Conservation (phyloP, 371 early-diverging fungal genomes). For the Haplosporangium sp. region DNA sequence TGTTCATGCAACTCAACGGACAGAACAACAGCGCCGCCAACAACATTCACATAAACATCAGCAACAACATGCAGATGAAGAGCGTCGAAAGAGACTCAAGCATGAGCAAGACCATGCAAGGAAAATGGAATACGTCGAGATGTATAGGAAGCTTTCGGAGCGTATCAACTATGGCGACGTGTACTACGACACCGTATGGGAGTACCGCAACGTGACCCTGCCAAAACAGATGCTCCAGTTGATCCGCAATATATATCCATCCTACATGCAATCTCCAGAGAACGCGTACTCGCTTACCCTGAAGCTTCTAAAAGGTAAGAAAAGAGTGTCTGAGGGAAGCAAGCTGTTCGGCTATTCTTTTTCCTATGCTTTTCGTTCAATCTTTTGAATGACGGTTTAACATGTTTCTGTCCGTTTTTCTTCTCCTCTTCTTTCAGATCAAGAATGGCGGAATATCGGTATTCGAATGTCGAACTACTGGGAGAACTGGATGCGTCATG, state of each 20-base stretch:
- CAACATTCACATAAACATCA: neutral
- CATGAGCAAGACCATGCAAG: neutral
- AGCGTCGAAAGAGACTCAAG: neutral
- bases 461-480: constrained; percentile 31
- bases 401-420: too few species aligned
- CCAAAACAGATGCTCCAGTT: constrained; percentile 29
- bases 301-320: constrained; percentile 25
- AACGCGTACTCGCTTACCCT: constrained; percentile 1
- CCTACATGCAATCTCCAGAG: constrained; percentile 1
- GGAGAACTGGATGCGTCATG: constrained; percentile 39
- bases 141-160: neutral
- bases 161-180: constrained; percentile 28
- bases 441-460: constrained; percentile 35
- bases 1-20: neutral
- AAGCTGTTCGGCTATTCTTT: neutral
- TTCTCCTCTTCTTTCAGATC: constrained; percentile 9
- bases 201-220: constrained; percentile 44
- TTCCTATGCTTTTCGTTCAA: neutral
- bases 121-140: neutral
- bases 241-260: neutral
- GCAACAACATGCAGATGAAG: constrained; percentile 7
- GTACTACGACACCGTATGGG: constrained; percentile 22
- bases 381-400: too few species aligned
- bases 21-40: neutral
- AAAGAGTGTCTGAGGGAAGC: neutral